A percentile compares a stretch with the other conserved stretches of the same genome.
These are phyloP conservation scores for Leptomonas pyrrhocoris DNA, from an alignment of 208 protist genomes.

Conservation along the genomic window DNA sequence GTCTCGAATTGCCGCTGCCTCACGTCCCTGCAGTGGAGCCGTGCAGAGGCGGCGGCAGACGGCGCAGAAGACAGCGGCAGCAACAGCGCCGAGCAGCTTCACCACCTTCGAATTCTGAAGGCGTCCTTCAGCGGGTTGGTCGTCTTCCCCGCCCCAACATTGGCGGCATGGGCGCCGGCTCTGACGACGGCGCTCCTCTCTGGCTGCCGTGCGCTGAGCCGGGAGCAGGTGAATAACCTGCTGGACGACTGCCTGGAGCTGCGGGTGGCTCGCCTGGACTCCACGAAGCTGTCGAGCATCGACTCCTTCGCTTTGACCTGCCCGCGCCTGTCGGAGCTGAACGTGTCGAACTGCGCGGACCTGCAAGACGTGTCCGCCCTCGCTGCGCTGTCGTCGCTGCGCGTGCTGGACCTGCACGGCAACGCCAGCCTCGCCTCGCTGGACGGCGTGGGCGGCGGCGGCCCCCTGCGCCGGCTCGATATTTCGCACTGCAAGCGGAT, in stretches of 20 bases:
- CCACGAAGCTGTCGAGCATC: constrained; percentile 13
- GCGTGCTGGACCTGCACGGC: constrained; percentile 22
- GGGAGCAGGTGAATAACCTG: constrained; percentile 7
- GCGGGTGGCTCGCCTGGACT: constrained; percentile 15
- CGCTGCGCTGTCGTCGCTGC: constrained; percentile 10
- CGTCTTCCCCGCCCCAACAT: background rate
- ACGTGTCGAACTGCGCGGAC: constrained; percentile 21
- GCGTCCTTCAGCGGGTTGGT: constrained; percentile 12
- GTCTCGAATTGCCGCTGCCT: constrained; percentile 22
- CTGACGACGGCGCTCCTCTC: constrained; percentile 15
- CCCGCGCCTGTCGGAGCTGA: constrained; percentile 12
- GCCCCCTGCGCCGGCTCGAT: constrained; percentile 16
- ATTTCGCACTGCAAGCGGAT: constrained; percentile 30
- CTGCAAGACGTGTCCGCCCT: background rate
- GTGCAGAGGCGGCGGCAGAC: background rate
- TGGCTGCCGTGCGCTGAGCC: constrained; percentile 12
- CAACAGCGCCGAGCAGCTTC: background rate
- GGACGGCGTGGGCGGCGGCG: constrained; percentile 12
- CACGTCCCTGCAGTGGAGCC: constrained; percentile 6
- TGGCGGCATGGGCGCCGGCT: constrained; percentile 11
- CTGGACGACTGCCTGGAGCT: constrained; percentile 7
- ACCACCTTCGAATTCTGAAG: constrained; percentile 12
- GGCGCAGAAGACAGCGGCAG: background rate
- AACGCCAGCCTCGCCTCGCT: constrained; percentile 5
- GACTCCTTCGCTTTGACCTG: constrained; percentile 17